phyloP scores from a whole-genome alignment of 2,329 filamentous ascomycete genomes.

The Aspergillus floridensis region DNA sequence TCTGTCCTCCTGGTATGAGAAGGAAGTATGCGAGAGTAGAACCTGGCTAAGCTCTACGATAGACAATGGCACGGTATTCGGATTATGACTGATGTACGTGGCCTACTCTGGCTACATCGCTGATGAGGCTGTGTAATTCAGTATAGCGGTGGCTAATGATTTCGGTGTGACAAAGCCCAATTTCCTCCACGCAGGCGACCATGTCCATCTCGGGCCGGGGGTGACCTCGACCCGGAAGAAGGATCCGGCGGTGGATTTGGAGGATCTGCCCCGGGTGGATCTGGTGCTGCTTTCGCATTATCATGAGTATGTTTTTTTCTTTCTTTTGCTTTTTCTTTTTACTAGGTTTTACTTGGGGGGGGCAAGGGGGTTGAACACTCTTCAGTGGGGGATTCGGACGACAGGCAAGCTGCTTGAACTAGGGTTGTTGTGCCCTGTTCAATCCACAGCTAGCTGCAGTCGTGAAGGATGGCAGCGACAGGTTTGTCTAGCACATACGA shows the following conservation, averaged over 20 bases:
- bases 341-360: not conserved
- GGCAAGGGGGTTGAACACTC: not conserved
- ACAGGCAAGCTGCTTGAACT: too few relatives aligned
- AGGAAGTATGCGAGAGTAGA: not conserved
- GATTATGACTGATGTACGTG: constrained; percentile 40
- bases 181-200: constrained; percentile 64
- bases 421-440: not conserved
- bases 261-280: constrained; percentile 60
- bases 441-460: not conserved
- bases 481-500: not conserved
- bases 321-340: not conserved
- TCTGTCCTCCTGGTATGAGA: not conserved
- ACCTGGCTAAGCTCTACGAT: not conserved
- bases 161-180: constrained; percentile 47
- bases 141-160: too few relatives aligned
- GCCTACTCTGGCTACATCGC: too few relatives aligned
- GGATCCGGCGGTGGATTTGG: constrained; percentile 60
- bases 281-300: constrained; percentile 63
- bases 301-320: constrained; percentile 46
- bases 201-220: constrained; percentile 65
- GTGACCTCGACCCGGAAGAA: constrained; percentile 55
- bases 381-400: not conserved
- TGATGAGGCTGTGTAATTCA: too few relatives aligned
- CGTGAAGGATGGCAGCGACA: not conserved
- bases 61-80: constrained; percentile 42